A percentile compares a stretch with the other conserved stretches of the same genome.
These are phyloP conservation scores for Zasmidium angulare DNA, from an alignment of 2,329 filamentous ascomycete genomes.

Conservation along the genomic window DNA sequence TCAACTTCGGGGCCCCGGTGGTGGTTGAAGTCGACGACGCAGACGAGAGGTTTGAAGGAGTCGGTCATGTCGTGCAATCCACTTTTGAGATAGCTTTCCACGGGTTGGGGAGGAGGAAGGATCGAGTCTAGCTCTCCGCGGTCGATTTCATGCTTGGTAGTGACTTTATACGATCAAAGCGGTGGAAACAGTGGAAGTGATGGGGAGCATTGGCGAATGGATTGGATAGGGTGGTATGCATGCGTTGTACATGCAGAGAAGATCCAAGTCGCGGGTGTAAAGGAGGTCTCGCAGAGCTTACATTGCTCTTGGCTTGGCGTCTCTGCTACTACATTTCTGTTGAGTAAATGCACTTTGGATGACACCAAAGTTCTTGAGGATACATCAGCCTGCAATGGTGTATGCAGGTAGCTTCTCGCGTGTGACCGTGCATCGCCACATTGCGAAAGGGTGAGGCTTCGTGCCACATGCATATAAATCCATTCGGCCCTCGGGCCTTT, in stretches of 20 bases:
- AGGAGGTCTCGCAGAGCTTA: no score
- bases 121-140: conserved; percentile 1
- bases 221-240: not conserved
- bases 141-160: conserved; percentile 4
- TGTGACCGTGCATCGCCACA: not conserved
- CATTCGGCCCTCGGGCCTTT: not conserved
- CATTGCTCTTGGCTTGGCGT: no score
- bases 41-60: conserved; percentile 48
- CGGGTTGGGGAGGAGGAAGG: not conserved
- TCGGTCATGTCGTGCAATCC: conserved; percentile 4
- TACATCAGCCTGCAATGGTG: no score
- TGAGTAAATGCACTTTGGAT: no score
- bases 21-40: conserved; percentile 56
- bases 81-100: no score
- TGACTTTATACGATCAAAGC: not conserved
- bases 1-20: conserved; percentile 84
- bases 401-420: not conserved
- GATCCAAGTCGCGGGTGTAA: not conserved
- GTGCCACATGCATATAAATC: not conserved
- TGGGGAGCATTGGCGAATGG: not conserved
- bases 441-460: not conserved
- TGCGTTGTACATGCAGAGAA: not conserved
- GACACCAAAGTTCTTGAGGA: no score
- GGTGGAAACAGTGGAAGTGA: not conserved
- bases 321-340: no score